These are phyloP conservation scores for Mycocentrospora acerina DNA, from an alignment of 2,329 filamentous ascomycete species.

Conservation along the genomic window DNA sequence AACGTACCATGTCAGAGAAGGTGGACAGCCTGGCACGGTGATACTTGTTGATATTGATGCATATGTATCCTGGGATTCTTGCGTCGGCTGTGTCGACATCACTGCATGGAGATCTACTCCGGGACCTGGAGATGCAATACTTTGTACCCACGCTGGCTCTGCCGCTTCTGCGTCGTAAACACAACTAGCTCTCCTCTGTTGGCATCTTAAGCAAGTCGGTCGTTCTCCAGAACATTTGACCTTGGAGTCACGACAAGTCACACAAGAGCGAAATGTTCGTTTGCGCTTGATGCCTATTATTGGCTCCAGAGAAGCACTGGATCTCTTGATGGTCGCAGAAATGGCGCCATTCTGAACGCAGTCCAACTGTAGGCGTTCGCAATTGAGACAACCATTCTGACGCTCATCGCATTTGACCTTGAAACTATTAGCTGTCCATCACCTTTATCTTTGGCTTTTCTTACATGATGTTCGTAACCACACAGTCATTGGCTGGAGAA, in stretches of 20 bases:
- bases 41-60: slow-evolving; percentile 11
- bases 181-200: slow-evolving; percentile 25
- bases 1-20: slow-evolving; percentile 24
- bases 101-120: slow-evolving; percentile 1
- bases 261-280: slow-evolving; percentile 33
- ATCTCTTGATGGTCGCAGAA: slow-evolving; percentile 14
- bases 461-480: too few relatives aligned
- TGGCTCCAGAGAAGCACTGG: slow-evolving; percentile 17
- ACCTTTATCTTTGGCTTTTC: too few relatives aligned
- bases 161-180: slow-evolving; percentile 31
- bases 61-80: slow-evolving; percentile 13
- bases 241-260: slow-evolving; percentile 33
- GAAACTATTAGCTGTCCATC: slow-evolving; percentile 4
- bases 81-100: slow-evolving; percentile 16
- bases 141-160: slow-evolving; percentile 36
- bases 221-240: slow-evolving; percentile 37
- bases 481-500: too few relatives aligned
- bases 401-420: slow-evolving; percentile 38
- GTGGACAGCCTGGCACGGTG: slow-evolving; percentile 20
- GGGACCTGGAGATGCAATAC: slow-evolving; percentile 10
- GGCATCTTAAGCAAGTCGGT: slow-evolving; percentile 31
- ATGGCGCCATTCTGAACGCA: slow-evolving; percentile 29
- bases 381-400: slow-evolving; percentile 33
- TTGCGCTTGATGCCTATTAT: slow-evolving; percentile 34
- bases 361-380: slow-evolving; percentile 29